phyloP scores from a whole-genome alignment of 805 yeast genomes.

The Yarrowia porcina region DNA sequence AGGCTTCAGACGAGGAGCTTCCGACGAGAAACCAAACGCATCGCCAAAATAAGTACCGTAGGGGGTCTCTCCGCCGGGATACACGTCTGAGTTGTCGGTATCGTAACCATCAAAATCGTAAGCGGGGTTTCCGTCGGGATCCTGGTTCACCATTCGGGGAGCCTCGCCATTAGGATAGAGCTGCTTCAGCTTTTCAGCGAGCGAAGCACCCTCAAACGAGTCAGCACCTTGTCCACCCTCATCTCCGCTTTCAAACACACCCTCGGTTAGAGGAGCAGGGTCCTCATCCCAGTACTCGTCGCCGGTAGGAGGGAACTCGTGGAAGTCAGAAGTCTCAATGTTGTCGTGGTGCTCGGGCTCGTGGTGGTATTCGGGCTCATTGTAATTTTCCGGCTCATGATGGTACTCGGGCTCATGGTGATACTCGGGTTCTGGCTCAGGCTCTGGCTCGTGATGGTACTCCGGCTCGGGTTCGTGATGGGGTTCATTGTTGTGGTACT shows the following conservation, averaged over 20 bases:
- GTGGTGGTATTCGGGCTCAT: neutral
- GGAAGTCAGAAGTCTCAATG: neutral
- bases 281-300: neutral
- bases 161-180: slow-evolving; percentile 1
- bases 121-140: neutral
- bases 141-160: slow-evolving; percentile 1
- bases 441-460: neutral
- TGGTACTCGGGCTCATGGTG: neutral
- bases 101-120: slow-evolving; percentile 12
- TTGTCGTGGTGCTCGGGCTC: neutral
- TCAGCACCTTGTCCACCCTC: neutral
- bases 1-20: slow-evolving; percentile 14
- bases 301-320: slow-evolving; percentile 5
- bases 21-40: slow-evolving; percentile 10
- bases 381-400: neutral
- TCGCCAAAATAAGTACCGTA: slow-evolving; percentile 1
- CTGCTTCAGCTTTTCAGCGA: slow-evolving; percentile 7
- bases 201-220: neutral
- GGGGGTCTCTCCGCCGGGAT: neutral
- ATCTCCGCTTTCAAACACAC: neutral
- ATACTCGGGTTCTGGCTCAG: neutral
- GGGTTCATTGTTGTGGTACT: neutral
- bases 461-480: neutral
- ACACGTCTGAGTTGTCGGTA: neutral
- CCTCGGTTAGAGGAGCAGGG: neutral